phyloP scores from a whole-genome alignment of 352 stramenopile genomes.

The Plasmopara halstedii region DNA sequence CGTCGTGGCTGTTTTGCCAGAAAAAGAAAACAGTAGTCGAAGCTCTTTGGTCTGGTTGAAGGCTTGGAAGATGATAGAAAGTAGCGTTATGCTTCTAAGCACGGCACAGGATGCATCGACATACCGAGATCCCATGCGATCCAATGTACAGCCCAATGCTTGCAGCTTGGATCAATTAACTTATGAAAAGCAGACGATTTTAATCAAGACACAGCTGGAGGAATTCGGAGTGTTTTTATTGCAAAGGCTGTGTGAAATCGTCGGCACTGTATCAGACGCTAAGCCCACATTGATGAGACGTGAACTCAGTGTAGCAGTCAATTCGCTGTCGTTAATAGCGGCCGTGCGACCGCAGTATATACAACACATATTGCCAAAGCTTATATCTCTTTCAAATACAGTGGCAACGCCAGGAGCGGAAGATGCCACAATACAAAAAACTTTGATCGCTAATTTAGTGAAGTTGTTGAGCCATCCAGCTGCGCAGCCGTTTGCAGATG shows the following conservation, averaged over 20 bases:
- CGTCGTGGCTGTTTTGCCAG: slow-evolving; percentile 28
- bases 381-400: slow-evolving; percentile 33
- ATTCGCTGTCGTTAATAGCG: slow-evolving; percentile 59
- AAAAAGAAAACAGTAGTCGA: slow-evolving; percentile 36
- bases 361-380: slow-evolving; percentile 35
- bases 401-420: slow-evolving; percentile 14
- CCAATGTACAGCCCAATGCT: slow-evolving; percentile 63
- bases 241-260: slow-evolving; percentile 30
- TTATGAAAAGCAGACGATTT: slow-evolving; percentile 13
- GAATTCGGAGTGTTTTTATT: slow-evolving; percentile 33
- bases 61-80: slow-evolving; percentile 56
- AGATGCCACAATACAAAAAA: slow-evolving; percentile 45
- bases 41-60: slow-evolving; percentile 45
- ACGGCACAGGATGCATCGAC: slow-evolving; percentile 44
- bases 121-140: slow-evolving; percentile 65
- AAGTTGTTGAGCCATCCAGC: slow-evolving; percentile 61
- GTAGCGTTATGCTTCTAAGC: slow-evolving; percentile 44
- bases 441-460: slow-evolving; percentile 58
- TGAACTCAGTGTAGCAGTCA: slow-evolving; percentile 53
- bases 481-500: slow-evolving; percentile 49
- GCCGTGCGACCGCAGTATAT: slow-evolving; percentile 58
- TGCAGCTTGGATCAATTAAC: slow-evolving; percentile 50
- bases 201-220: slow-evolving; percentile 31
- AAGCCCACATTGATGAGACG: slow-evolving; percentile 29
- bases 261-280: slow-evolving; percentile 10